Evolutionary conservation across 208 protist genomes (phyloP), one percentile per base, ranked within the genome.

Genomic region (Acanthamoeba triangularis): DNA sequence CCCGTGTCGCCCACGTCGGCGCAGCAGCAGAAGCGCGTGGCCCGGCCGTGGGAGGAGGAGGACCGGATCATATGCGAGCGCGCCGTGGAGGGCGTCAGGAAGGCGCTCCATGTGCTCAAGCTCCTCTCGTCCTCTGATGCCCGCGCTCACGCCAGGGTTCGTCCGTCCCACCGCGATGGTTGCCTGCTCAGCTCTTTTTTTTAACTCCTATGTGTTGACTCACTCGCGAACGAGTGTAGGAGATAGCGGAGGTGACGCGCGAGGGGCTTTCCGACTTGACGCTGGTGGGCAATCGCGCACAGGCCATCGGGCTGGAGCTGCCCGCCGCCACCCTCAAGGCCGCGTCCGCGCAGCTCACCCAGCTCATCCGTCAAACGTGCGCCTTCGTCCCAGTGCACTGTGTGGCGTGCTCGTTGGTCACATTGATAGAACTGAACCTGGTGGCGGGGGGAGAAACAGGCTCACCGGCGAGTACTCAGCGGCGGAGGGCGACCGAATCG

Each of bases 311-410:
- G 6, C 20, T 82, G 23, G 74, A 44, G 28, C 37, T 82, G 16
- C 74, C 74, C 44, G 16, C 74, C 13, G 74, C 74, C 44, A 82
- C 74, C 6, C 74, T 82, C 74, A 82, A 52, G 74, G 74, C 74
- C 23, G 52, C 74, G 2, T 82, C 74, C 23, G 44, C 44, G 41
- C 74, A 82, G 25, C 33, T 82, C 20, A 82, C 44, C 3, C 41
- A 82, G 16, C 74, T 82, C 74, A 82, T 82, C 44, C 74, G 74
- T 23, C 35, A 82, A 49, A 82, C 74, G 74, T 82, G 30, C 35
- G 63, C 16, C 18, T 1, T 65, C 41, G 5, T 16, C 52, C 52
- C 14, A 20, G 52, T 20, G 5, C 52, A 13, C 14, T 56, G 14
- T 11, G 13, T n/a, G 13, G 16, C 20, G 56, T 63, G 52, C 49